Evolutionary conservation across 768 basidiomycete species (phyloP).

Genomic region (Termitomyces titanicus): DNA sequence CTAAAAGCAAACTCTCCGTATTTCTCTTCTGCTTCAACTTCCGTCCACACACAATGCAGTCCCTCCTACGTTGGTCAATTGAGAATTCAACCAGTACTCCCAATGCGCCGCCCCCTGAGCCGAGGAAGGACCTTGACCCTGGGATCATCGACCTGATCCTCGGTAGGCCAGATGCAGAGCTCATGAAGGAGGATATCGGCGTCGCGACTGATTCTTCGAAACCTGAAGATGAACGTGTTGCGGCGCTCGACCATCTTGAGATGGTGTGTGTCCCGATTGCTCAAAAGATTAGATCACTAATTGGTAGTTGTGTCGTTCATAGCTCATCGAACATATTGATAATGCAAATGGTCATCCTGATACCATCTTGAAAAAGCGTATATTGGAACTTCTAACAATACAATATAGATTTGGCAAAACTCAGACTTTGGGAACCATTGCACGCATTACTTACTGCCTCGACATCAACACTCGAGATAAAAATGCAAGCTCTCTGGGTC

Average conservation of each 20-base stretch:
- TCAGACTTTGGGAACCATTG: constrained; percentile 78
- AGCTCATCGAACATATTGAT: constrained; percentile 88
- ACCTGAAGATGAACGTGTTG: constrained; percentile 55
- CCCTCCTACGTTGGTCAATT: constrained; percentile 78
- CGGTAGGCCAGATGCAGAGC: constrained; percentile 75
- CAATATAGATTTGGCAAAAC: constrained; percentile 55
- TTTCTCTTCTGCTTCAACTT: not conserved
- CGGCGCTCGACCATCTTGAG: constrained; percentile 81
- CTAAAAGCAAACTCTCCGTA: not conserved
- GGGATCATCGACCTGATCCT: constrained; percentile 83
- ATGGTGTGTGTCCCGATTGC: constrained; percentile 50
- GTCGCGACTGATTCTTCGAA: constrained; percentile 54
- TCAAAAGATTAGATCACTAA: not conserved
- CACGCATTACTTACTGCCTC: constrained; percentile 57
- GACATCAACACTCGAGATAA: constrained; percentile 55
- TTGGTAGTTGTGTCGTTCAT: not conserved
- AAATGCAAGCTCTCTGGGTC: constrained; percentile 75
- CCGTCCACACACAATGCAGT: constrained; percentile 56
- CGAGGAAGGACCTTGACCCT: constrained; percentile 63
- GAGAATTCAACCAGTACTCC: constrained; percentile 57
- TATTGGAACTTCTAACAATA: no score
- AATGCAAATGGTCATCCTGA: constrained; percentile 90
- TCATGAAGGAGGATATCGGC: constrained; percentile 79
- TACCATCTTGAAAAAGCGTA: no score
- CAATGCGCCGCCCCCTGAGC: constrained; percentile 28